Evolutionary conservation across 2,329 filamentous ascomycete genomes (phyloP), one percentile per base, ranked within the genome.

Genomic region (Ceratocystis huliohia): DNA sequence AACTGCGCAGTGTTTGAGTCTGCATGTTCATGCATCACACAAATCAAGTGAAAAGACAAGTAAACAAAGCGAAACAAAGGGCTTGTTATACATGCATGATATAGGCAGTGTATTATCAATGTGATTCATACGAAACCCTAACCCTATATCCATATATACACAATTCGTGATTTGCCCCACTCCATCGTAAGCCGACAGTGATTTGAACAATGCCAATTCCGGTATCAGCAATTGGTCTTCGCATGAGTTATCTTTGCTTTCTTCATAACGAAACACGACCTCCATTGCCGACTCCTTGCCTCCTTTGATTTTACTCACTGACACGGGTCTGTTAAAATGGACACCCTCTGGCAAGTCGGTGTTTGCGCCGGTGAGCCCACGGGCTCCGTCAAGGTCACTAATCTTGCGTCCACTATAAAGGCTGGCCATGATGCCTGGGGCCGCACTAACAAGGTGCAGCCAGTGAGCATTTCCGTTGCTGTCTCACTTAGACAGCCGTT

Each of bases 391-490:
- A 79, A 79, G 46, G 81, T 91, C 67, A 79, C 78, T 63, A 85
- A 88, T 71, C 81, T 91, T 1, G 78, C 82, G 68, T 77, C 83
- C 66, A 79, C 75, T 7, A 78, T 84, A 68, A 75, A 76, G 69
- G 83, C 80, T n/a, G 83, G 80, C 30, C 78, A 78, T 44, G 87
- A 91, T 73, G 86, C 86, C 61, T 91, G 88, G 88, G 85, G 84
- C 66, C 81, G 87, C 2, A 66, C 70, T 1, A 74, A 77, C 63
- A 83, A 82, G 69, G 73, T 78, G 10, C 88, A 91, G 74, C 87
- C 88, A 6, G 77, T 84, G 8, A 72, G 82, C 5, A 71, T 91
- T 7, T 86, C 84, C 3, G 81, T 84, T 44, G 79, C 81, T 22
- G 78, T 90, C 2, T 80, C 78, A 2, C 79, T 91, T 68, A 73